Evolutionary conservation across 176 grass and related monocot genomes (phyloP), one percentile per base, ranked within the genome.

Genomic region (Neostapfia colusana): DNA sequence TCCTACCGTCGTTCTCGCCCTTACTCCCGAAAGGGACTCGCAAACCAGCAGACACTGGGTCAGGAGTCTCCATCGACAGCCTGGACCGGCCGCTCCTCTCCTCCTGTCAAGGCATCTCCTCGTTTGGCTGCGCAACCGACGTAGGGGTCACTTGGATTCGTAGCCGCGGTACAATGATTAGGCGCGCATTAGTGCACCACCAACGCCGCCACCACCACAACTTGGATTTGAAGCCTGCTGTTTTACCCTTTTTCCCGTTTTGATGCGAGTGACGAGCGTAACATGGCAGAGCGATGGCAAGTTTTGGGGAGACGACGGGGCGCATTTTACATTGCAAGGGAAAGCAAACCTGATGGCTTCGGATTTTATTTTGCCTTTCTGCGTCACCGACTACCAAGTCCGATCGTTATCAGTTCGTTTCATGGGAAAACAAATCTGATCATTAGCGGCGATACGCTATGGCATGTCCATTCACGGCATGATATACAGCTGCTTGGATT

Each of bases 291-390:
- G 39, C 12, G 3, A 69, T 78, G 85, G 11, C 25, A 51, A 49
- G 10, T 18, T 54, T 41, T 62, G 38, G 63, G 78, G 3, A 56
- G 40, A 3, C 2, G 54, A 69, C 6, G 7, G 0, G 26, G 69
- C 50, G 18, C 21, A 7, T 13, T 75, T 67, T 90, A 49, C 71
- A 68, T 78, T 78, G 81, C 51, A 90, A 90, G 89, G n/a, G 49
- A 31, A 87, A 73, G 84, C 38, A 81, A 87, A 39, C 27, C 3
- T 36, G 59, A 26, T 42, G 48, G 49, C 28, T 49, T 43, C 66
- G 38, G 64, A 50, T 38, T 57, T 57, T 68, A 18, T 20, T 44
- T 17, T 70, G 12, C 24, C 54, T 20, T 51, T 76, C 36, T 14
- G 2, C 51, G 20, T 54, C 61, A 34, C 41, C 78, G 70, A 69